These are phyloP conservation scores for Zygosaccharomyces lentus DNA, from an alignment of 805 yeast species.

Conservation along the genomic window DNA sequence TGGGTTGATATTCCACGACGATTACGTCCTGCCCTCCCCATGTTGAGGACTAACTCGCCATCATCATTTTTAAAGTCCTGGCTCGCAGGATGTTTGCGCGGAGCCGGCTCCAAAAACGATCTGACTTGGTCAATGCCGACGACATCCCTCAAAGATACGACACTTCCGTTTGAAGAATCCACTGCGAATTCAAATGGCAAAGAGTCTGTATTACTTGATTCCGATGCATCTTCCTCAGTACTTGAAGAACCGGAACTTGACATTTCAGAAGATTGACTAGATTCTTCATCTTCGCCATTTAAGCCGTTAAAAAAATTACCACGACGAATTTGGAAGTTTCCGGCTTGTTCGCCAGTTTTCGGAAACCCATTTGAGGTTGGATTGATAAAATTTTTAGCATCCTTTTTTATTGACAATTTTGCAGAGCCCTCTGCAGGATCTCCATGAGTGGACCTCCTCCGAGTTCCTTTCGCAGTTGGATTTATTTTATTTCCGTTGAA, in stretches of 20 bases:
- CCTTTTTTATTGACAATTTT: not conserved
- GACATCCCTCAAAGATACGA: slow-evolving; percentile 23
- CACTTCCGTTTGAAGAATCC: slow-evolving; percentile 28
- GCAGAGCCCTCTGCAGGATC: not conserved
- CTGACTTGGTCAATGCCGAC: slow-evolving; percentile 10
- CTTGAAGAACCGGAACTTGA: slow-evolving; percentile 13
- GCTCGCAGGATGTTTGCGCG: slow-evolving; percentile 1
- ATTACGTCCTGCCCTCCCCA: slow-evolving; percentile 18
- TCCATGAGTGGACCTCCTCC: not conserved
- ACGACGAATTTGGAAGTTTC: slow-evolving; percentile 11
- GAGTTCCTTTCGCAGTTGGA: not conserved
- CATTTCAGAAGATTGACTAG: slow-evolving; percentile 12
- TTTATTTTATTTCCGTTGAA: not conserved
- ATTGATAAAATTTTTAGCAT: slow-evolving; percentile 1
- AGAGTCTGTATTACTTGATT: slow-evolving; percentile 24
- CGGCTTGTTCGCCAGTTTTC: not conserved
- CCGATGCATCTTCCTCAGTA: slow-evolving; percentile 11
- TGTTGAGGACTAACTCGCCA: slow-evolving; percentile 22
- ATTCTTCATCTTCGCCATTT: slow-evolving; percentile 18
- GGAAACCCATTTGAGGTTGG: not conserved
- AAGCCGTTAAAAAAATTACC: slow-evolving; percentile 21
- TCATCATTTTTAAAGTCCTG: slow-evolving; percentile 6
- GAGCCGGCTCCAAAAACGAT: slow-evolving; percentile 9
- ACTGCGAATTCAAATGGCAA: slow-evolving; percentile 33
- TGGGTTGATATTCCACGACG: slow-evolving; percentile 20